phyloP scores from a whole-genome alignment of 208 protist genomes.

The Leishmania martiniquensis region DNA sequence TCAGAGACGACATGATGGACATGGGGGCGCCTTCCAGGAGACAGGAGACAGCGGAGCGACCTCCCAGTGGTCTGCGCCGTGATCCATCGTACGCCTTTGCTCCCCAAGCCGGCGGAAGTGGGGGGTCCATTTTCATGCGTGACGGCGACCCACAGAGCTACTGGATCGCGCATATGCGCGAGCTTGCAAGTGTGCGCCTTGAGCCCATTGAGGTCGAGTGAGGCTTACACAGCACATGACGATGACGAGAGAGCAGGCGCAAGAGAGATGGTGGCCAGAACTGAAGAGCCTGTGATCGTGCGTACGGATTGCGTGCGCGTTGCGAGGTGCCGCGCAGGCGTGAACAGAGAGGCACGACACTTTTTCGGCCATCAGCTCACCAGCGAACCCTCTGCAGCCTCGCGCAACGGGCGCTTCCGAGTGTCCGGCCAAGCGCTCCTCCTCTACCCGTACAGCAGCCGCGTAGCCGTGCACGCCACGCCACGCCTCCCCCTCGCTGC shows the following conservation, averaged over 20 bases:
- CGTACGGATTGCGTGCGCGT: neutral
- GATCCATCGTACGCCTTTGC: constrained; percentile 35
- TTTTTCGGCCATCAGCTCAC: neutral
- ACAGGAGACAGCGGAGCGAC: constrained; percentile 12
- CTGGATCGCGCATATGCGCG: constrained; percentile 39
- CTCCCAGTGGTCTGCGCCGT: constrained; percentile 12
- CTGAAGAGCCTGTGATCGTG: neutral
- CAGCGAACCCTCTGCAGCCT: neutral
- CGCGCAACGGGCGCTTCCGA: neutral
- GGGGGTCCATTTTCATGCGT: constrained; percentile 27
- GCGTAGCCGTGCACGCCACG: neutral
- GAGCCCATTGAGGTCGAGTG: constrained; percentile 33
- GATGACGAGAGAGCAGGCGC: neutral
- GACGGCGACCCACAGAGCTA: constrained; percentile 37
- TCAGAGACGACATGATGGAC: constrained; percentile 7
- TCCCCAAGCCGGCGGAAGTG: constrained; percentile 23
- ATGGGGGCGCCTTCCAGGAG: constrained; percentile 13
- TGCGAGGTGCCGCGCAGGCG: neutral
- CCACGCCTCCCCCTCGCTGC: neutral
- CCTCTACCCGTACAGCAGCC: neutral
- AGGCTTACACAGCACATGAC: neutral
- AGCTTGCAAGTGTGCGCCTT: constrained; percentile 33
- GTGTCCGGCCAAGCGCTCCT: neutral
- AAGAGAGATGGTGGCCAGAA: neutral
- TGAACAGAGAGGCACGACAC: neutral